Evolutionary conservation across 441 rosid genomes (phyloP).

Genomic region (Theobroma grandiflorum): DNA sequence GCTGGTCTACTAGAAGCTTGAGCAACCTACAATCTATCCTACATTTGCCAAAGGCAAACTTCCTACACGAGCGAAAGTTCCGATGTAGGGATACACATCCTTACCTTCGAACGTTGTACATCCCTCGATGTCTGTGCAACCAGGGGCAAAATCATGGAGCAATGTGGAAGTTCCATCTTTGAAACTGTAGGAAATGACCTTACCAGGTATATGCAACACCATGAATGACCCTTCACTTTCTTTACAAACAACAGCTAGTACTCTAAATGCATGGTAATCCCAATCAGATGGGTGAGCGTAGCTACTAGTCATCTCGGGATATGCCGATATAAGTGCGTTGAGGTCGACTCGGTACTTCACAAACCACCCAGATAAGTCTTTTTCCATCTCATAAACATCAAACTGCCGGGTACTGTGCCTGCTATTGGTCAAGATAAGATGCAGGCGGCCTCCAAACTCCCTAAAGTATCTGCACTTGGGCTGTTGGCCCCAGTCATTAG

Average conservation of each 20-base stretch:
- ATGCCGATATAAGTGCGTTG: not conserved
- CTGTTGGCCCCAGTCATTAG: constrained; percentile 20
- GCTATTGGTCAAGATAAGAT: constrained; percentile 38
- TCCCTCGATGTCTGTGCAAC: constrained; percentile 8
- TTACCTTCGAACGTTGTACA: not conserved
- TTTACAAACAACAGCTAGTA: constrained; percentile 20
- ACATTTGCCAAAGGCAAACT: not conserved
- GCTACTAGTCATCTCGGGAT: constrained; percentile 33
- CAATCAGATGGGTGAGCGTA: constrained; percentile 1
- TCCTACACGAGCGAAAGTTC: not conserved
- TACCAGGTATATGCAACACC: constrained; percentile 35
- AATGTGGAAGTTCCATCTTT: constrained; percentile 20
- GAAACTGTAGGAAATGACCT: constrained; percentile 29
- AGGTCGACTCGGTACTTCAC: constrained; percentile 37
- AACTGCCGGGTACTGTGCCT: constrained; percentile 21
- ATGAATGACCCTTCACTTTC: constrained; percentile 21
- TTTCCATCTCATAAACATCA: constrained; percentile 39
- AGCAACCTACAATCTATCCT: no score
- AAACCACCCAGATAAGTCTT: constrained; percentile 39
- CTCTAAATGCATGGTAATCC: constrained; percentile 26
- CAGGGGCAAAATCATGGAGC: constrained; percentile 34
- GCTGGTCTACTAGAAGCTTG: not conserved
- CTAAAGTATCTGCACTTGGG: constrained; percentile 35
- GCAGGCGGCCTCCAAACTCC: constrained; percentile 34
- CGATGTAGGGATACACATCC: not conserved